Conservation (phyloP, 352 stramenopile species). For the Globisporangium orthogonon region DNA sequence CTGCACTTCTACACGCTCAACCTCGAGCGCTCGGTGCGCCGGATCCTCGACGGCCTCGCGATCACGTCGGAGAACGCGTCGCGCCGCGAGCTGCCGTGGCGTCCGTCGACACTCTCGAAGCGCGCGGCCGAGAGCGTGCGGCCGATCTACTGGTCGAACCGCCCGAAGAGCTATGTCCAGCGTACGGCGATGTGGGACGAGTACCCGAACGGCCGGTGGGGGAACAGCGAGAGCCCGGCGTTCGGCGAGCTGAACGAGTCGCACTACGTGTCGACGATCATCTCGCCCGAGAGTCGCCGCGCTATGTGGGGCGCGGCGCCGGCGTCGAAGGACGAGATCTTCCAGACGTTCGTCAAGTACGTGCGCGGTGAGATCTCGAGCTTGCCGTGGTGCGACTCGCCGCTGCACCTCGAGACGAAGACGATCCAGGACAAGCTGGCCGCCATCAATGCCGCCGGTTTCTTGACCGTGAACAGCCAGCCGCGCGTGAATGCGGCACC, state of each 20-base stretch:
- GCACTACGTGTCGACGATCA: constrained; percentile 88
- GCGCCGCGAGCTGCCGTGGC: constrained; percentile 87
- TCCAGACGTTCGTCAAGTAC: constrained; percentile 95
- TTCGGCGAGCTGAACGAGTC: constrained; percentile 96
- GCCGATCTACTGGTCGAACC: constrained; percentile 99
- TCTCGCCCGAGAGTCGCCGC: constrained; percentile 63
- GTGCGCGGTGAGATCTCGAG: constrained; percentile 93
- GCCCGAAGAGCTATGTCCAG: constrained; percentile 96
- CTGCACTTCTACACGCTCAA: constrained; percentile 96
- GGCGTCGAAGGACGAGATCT: constrained; percentile 87
- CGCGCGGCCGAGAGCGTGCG: constrained; percentile 87
- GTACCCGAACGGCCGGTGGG: constrained; percentile 96
- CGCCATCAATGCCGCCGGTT: constrained; percentile 76
- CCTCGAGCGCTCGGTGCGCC: constrained; percentile 85
- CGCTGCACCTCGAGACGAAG: constrained; percentile 92
- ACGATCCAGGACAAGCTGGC: constrained; percentile 79
- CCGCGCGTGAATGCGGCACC: constrained; percentile 87
- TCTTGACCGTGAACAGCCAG: constrained; percentile 97
- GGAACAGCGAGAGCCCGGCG: constrained; percentile 91
- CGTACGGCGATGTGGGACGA: constrained; percentile 97
- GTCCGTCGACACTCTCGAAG: constrained; percentile 86
- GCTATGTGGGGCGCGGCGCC: constrained; percentile 94
- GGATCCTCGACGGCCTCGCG: constrained; percentile 82
- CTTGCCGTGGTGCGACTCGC: constrained; percentile 96
- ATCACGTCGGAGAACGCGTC: constrained; percentile 39